Evolutionary conservation across 345 rosid genomes (phyloP).

Genomic region (Bretschneidera sinensis): DNA sequence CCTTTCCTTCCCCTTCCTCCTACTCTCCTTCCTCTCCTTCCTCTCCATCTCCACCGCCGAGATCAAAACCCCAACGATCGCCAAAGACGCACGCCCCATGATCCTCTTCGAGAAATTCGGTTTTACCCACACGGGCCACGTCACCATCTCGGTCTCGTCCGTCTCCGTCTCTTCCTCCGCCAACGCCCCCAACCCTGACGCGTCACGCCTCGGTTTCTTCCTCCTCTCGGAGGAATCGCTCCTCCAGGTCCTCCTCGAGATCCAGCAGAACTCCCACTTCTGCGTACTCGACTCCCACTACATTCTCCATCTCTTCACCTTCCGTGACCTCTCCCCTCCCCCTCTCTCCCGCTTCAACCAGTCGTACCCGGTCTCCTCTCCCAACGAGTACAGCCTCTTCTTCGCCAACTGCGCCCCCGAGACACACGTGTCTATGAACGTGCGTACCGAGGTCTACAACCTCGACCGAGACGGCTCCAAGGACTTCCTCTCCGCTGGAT

Average conservation of each 20-base stretch:
- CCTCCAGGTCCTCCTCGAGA: conserved; percentile 74
- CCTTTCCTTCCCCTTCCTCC: too few relatives aligned
- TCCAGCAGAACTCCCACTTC: conserved; percentile 68
- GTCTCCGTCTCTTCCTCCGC: conserved; percentile 55
- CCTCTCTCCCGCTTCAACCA: conserved; percentile 55
- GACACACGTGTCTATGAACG: conserved; percentile 75
- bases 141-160: conserved; percentile 50
- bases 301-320: conserved; percentile 54
- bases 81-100: conserved; percentile 72
- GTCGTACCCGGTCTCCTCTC: conserved; percentile 58
- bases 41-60: conserved; percentile 43
- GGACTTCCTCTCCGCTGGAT: conserved; percentile 77
- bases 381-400: conserved; percentile 83
- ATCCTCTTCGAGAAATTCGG: conserved; percentile 96
- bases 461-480: conserved; percentile 50
- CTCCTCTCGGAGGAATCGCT: conserved; percentile 89
- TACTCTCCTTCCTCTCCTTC: conserved; percentile 22
- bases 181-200: conserved; percentile 40
- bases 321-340: conserved; percentile 81
- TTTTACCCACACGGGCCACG: conserved; percentile 81
- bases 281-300: conserved; percentile 84
- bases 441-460: conserved; percentile 69
- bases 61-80: conserved; percentile 61
- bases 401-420: conserved; percentile 89
- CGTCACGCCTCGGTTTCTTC: conserved; percentile 86